Evolutionary conservation across 352 stramenopile genomes (phyloP).

Genomic region (Globisporangium barbulae): DNA sequence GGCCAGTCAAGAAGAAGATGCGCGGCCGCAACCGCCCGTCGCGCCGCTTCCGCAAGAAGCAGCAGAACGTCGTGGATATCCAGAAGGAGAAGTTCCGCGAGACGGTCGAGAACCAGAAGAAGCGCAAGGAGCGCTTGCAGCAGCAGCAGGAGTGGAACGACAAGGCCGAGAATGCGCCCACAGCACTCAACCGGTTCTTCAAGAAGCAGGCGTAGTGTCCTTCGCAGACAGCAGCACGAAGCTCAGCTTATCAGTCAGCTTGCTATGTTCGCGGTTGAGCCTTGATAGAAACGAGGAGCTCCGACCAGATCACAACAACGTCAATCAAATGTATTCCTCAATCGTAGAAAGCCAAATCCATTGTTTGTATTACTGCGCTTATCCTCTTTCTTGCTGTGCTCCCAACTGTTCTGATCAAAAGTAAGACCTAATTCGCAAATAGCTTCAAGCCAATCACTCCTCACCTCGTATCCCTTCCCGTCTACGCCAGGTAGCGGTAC

Average conservation of each 20-base stretch:
- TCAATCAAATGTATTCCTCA: conserved; percentile 5
- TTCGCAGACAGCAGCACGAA: not conserved
- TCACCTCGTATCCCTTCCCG: not conserved
- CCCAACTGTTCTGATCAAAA: not conserved
- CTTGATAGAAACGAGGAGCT: conserved; percentile 1
- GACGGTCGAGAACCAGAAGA: conserved; percentile 73
- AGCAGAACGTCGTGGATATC: conserved; percentile 97
- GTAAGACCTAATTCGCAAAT: not conserved
- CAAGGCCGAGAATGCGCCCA: conserved; percentile 70
- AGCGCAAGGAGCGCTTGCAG: conserved; percentile 62
- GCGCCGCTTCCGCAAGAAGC: conserved; percentile 95
- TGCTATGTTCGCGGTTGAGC: not conserved
- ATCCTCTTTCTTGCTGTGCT: not conserved
- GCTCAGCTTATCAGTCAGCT: not conserved
- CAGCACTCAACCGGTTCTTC: conserved; percentile 87
- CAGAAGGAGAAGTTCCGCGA: conserved; percentile 92
- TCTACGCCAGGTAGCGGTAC: conserved; percentile 95
- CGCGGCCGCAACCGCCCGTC: conserved; percentile 96
- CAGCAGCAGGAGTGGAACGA: conserved; percentile 79
- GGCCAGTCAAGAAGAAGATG: conserved; percentile 95
- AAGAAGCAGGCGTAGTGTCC: conserved; percentile 57
- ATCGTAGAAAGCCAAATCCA: not conserved
- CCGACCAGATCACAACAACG: not conserved
- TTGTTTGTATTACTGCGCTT: conserved; percentile 5
- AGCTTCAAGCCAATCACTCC: not conserved